Base-by-base conservation (phyloP, 2,329 filamentous ascomycete genomes). In the Hypoxylon sp. region DNA sequence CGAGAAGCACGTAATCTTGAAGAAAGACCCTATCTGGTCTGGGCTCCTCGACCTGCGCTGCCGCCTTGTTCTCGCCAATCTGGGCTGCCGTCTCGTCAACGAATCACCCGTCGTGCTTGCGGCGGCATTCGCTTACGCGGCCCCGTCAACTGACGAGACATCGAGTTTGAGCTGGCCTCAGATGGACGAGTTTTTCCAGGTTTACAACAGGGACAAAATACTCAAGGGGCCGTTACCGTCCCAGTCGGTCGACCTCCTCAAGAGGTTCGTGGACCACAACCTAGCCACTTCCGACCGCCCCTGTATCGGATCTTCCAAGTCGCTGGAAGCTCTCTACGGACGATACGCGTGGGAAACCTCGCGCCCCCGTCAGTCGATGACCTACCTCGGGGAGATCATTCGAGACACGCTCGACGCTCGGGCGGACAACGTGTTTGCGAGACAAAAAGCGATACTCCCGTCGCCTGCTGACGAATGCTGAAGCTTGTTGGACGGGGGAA, bases 1-100 rank as follows among this genome's bases (percentile, higher is more conserved):
- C 2, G 58, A 65, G 10, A 37, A 48, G 1, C 65, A 67, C 38
- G 53, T 57, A 13, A 52, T 68, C 15, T 52, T 67, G 11, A 62
- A 60, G 26, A 47, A 55, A 15, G 65, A 71, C 15, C 69, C 68
- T 1, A 57, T 70, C 9, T 70, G 62, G 61, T 53, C 67, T 0
- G 65, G 69, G 0, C 48, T 70, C 8, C 64, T 71, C 2, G 64
- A 67, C 24, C 60, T 71, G 42, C 67, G 64, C 5, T 66, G 60
- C 3, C 60, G 57, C 52, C 51, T 70, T 7, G 58, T 63, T 10
- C 52, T 66, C 15, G 65, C 58, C 29, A 60, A 69, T 27, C 42
- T 69, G 31, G 65, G 67, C 1, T 62, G 61, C 20, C 55, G 65
- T 11, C 66, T 65, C 33, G 54, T 64, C 6, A 54, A 47, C 20